Percentiles rank a stretch among this genome's conserved stretches.
Evolutionary conservation across 495 filamentous ascomycete genomes (phyloP).

Genomic region (Penicillium coffeae): DNA sequence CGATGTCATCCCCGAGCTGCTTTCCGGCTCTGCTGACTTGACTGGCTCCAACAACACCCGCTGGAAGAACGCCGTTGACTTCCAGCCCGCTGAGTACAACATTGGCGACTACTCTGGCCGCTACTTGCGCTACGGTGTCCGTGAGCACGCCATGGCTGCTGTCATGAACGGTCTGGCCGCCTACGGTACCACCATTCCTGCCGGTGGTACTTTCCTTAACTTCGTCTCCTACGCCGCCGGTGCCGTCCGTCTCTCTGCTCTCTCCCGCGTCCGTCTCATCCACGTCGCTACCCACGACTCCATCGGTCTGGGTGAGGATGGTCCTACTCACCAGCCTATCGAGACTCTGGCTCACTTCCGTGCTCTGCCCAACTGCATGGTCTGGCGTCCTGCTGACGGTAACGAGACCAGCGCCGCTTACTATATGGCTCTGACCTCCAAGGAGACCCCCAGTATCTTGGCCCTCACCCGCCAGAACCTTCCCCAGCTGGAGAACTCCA

Average conservation of each 20-base stretch:
- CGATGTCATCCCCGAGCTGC: conserved; percentile 76
- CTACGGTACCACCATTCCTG: conserved; percentile 93
- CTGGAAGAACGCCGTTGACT: conserved; percentile 96
- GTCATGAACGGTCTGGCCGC: conserved; percentile 97
- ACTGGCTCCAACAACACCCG: conserved; percentile 98
- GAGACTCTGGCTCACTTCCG: conserved; percentile 99
- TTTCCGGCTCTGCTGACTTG: conserved; percentile 95
- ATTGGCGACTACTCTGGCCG: conserved; percentile 88
- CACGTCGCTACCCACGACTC: conserved; percentile 99
- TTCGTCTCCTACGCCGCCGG: conserved; percentile 99
- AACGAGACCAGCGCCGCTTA: conserved; percentile 99
- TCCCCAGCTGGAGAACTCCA: conserved; percentile 91
- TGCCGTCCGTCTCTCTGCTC: conserved; percentile 86
- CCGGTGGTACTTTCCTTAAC: conserved; percentile 96
- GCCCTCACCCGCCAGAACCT: conserved; percentile 98
- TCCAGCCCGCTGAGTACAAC: conserved; percentile 82
- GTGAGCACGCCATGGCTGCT: conserved; percentile 96
- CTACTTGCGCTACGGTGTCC: conserved; percentile 95
- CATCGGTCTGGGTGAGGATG: conserved; percentile 98
- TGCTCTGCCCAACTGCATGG: conserved; percentile 98
- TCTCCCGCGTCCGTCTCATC: conserved; percentile 89
- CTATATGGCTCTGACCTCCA: conserved; percentile 88
- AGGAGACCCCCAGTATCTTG: conserved; percentile 86
- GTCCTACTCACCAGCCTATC: conserved; percentile 98
- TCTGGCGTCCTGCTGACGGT: conserved; percentile 98